Evolutionary conservation across 164 flowering plant genomes (phyloP).

Genomic region (Litsea cubeba): DNA sequence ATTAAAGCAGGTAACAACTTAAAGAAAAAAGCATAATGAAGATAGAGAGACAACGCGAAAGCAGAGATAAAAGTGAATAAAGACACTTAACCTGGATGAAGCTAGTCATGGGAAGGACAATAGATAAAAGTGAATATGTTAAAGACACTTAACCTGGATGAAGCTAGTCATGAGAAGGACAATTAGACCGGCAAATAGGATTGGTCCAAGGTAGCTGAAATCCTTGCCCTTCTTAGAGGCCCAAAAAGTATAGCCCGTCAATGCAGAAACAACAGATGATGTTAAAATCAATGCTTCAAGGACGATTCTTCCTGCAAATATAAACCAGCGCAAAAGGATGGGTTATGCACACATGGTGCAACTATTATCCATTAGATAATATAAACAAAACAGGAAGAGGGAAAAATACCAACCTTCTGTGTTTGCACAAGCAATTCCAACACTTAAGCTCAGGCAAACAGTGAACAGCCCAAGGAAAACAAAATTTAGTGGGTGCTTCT

Average conservation of each 20-base stretch:
- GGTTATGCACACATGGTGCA: background rate
- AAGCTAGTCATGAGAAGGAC: slow-evolving; percentile 64
- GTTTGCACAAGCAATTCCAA: slow-evolving; percentile 85
- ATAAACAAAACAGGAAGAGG: background rate
- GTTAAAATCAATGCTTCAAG: slow-evolving; percentile 88
- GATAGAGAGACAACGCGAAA: background rate
- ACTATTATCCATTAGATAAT: background rate
- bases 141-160: slow-evolving; percentile 53
- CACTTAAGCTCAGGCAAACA: slow-evolving; percentile 62
- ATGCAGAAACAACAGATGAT: slow-evolving; percentile 70
- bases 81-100: slow-evolving; percentile 61
- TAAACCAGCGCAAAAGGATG: background rate
- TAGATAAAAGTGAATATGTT: background rate
- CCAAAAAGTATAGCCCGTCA: slow-evolving; percentile 97
- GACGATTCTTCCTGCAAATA: slow-evolving; percentile 72
- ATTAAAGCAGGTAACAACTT: background rate
- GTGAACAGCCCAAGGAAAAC: slow-evolving; percentile 91
- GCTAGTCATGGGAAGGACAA: slow-evolving; percentile 48
- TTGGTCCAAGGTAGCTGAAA: slow-evolving; percentile 90
- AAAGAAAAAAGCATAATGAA: background rate
- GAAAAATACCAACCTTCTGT: slow-evolving; percentile 60
- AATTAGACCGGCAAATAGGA: slow-evolving; percentile 73
- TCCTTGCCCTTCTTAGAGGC: slow-evolving; percentile 97
- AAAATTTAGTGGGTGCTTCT: slow-evolving; percentile 87
- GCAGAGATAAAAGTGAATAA: background rate